Percentiles rank a stretch among this genome's conserved stretches.
Conservation (phyloP, 2,329 filamentous ascomycete species). For the Teratosphaeria pseudoeucalypti region DNA sequence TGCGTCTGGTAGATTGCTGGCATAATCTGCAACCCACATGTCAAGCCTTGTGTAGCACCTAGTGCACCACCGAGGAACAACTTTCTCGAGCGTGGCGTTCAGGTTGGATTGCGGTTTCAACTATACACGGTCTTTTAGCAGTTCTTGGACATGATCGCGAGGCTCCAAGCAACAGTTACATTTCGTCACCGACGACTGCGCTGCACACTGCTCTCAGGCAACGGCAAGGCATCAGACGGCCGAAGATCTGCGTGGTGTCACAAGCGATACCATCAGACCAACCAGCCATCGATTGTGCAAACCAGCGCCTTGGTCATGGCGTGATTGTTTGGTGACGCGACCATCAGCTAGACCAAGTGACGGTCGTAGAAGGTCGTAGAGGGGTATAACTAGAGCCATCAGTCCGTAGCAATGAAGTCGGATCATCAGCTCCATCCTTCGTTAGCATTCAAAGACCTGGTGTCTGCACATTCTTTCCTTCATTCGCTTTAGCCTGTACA, state of each 20-base stretch:
- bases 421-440: not conserved
- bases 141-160: not conserved
- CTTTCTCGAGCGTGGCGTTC: not conserved
- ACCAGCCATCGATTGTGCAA: not conserved
- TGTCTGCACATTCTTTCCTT: conserved; percentile 3
- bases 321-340: not conserved
- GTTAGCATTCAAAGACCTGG: conserved; percentile 4
- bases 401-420: not conserved
- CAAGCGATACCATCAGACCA: not conserved
- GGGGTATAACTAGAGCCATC: not conserved
- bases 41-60: not conserved
- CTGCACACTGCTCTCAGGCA: not conserved
- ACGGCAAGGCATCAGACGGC: not conserved
- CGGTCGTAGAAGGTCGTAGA: not conserved
- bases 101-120: not conserved
- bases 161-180: not conserved
- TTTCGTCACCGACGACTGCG: not conserved
- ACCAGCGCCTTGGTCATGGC: not conserved
- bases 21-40: not conserved
- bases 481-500: not conserved
- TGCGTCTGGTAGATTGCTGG: not conserved
- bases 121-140: not conserved
- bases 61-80: not conserved
- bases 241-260: not conserved
- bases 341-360: not conserved